Percentiles rank a stretch among this genome's conserved stretches.
Conservation (phyloP, 257 asterid genomes). For the Fraxinus excelsior region DNA sequence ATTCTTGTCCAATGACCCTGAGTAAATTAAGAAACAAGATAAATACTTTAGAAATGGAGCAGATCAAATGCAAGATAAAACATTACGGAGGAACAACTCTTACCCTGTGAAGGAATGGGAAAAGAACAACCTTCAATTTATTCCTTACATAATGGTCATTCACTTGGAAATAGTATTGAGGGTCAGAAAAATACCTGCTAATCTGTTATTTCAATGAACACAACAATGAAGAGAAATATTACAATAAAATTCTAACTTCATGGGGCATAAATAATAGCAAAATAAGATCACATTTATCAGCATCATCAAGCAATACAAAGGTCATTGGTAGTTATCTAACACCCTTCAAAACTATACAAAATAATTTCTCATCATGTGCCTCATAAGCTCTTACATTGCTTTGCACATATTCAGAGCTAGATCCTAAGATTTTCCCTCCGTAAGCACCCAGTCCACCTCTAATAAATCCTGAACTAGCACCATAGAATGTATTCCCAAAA, state of each 20-base stretch:
- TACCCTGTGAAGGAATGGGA: neutral
- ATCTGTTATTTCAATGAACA: neutral
- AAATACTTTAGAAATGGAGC: neutral
- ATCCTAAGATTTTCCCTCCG: neutral
- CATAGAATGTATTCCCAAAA: slow-evolving; percentile 13
- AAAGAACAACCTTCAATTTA: neutral
- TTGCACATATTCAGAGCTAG: slow-evolving; percentile 17
- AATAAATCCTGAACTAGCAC: slow-evolving; percentile 10
- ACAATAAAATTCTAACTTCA: too few relatives aligned
- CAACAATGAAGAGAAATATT: neutral
- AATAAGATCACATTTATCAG: neutral
- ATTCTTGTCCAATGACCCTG: neutral
- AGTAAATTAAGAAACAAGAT: neutral
- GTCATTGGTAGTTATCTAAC: neutral
- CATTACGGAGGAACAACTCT: neutral
- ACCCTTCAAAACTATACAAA: neutral
- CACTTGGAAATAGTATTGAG: neutral
- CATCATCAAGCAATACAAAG: neutral
- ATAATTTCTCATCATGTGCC: neutral
- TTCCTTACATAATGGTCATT: neutral
- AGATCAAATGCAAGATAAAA: neutral
- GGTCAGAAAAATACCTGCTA: neutral
- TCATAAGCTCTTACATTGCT: slow-evolving; percentile 2
- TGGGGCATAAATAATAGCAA: neutral
- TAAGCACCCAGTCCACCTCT: slow-evolving; percentile 8